These are phyloP conservation scores for Chamaecyparis obtusa DNA, from an alignment of 75 land plant species.

Conservation along the genomic window DNA sequence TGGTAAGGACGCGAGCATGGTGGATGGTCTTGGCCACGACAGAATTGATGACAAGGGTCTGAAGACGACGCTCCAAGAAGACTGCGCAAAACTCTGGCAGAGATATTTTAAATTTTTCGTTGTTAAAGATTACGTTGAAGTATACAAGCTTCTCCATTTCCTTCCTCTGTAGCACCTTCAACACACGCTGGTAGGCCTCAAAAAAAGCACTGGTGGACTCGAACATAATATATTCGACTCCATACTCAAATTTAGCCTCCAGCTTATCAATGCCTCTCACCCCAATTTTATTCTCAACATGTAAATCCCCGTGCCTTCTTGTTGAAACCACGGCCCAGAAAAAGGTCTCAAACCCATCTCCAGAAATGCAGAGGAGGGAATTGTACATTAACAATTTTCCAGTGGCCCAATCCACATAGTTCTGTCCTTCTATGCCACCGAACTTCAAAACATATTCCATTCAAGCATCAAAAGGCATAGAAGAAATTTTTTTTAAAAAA, in stretches of 20 bases:
- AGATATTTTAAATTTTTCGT: no score
- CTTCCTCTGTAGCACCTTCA: slow-evolving; percentile 18
- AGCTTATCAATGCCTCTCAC: slow-evolving; percentile 1
- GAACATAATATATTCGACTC: slow-evolving; percentile 19
- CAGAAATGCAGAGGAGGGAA: slow-evolving; percentile 27
- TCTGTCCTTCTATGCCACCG: no score
- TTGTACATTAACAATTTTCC: slow-evolving; percentile 27
- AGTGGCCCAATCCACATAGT: no score
- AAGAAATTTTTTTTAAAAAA: no score
- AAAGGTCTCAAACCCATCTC: slow-evolving; percentile 25
- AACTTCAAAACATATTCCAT: no score
- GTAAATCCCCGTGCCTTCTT: background rate
- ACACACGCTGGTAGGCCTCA: slow-evolving; percentile 35
- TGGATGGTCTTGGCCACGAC: slow-evolving; percentile 79
- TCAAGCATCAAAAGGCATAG: no score
- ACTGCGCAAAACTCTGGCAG: no score
- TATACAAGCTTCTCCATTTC: slow-evolving; percentile 15
- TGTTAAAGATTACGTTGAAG: no score
- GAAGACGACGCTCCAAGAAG: slow-evolving; percentile 70
- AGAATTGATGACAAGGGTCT: slow-evolving; percentile 69
- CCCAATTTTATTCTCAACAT: background rate
- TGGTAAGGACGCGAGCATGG: slow-evolving; percentile 73
- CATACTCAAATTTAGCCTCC: background rate
- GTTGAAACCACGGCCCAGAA: slow-evolving; percentile 21
- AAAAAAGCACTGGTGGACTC: slow-evolving; percentile 35